Evolutionary conservation across 768 basidiomycete genomes (phyloP), one percentile per base, ranked within the genome.

Genomic region (Lactifluus hygrophoroides): DNA sequence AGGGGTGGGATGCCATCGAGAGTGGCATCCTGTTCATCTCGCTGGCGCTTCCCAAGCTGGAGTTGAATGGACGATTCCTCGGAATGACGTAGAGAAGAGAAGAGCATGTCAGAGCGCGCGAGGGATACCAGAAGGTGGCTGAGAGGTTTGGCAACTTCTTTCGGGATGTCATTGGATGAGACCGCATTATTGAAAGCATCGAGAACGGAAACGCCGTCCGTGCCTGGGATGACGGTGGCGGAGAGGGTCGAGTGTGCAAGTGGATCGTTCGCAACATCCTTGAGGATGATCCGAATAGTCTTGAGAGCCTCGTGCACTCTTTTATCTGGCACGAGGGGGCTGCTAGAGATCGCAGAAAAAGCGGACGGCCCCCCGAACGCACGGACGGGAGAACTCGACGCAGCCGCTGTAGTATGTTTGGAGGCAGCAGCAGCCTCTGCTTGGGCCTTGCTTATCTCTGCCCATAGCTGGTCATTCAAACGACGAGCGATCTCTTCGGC

Each of bases 381-480:
- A 67, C 53, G 25, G 59, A 57, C 17, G 59, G 38, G 6, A 57
- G 62, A 32, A 28, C 40, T 13, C 54, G 57, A 34, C 17, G 55
- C 32, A 38, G 59, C 23, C 16, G 56, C 38, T 16, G 46, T 40
- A 6, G 57, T 51, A 35, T 44, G 35, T 8, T 65, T 61, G 47
- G 61, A 57, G 2, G 62, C 59, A 17, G 67, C 68, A 17, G 70
- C 68, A 10, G 66, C 71, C 40, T 77, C 77, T 4, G 78, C 79
- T 60, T 78, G 81, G 5, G 78, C 85, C 67, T 81, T 84, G 66
- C 72, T 81, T 49, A 90, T 85, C 64, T 88, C 86, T 3, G 87
- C 88, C 81, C 83, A 85, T 6, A 90, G 75, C 58, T 90, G 82
- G 63, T 86, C 86, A n/a, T 85, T 83, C 30, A 91, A 72, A 27